Evolutionary conservation across 352 stramenopile genomes (phyloP).

Genomic region (Phytopythium vexans): DNA sequence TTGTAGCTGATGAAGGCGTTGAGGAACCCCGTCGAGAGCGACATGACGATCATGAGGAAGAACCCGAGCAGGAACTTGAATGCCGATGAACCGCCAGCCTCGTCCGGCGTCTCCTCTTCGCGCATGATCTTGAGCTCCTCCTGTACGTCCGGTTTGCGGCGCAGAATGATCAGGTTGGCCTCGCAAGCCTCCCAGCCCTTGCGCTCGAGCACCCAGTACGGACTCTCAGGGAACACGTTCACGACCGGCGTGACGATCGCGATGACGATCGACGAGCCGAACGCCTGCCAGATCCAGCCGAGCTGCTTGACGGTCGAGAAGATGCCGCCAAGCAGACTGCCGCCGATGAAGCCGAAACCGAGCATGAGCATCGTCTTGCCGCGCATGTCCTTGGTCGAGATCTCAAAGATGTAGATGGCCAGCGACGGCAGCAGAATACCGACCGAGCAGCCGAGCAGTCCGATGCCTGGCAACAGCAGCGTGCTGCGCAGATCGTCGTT

Average conservation of each 20-base stretch:
- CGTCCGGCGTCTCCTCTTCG: constrained; percentile 46
- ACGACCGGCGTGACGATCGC: constrained; percentile 63
- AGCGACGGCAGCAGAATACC: constrained; percentile 69
- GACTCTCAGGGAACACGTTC: constrained; percentile 74
- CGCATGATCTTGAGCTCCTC: constrained; percentile 71
- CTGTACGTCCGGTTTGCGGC: constrained; percentile 60
- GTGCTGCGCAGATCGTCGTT: constrained; percentile 42
- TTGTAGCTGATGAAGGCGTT: constrained; percentile 61
- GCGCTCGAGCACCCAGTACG: constrained; percentile 70
- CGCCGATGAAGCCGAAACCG: constrained; percentile 57
- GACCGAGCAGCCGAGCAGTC: constrained; percentile 50
- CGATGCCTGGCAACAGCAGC: constrained; percentile 54
- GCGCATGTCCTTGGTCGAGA: constrained; percentile 75
- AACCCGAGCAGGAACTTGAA: constrained; percentile 72
- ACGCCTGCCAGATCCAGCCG: constrained; percentile 77
- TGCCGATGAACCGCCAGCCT: constrained; percentile 21
- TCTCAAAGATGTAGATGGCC: constrained; percentile 77
- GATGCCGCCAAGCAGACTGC: constrained; percentile 45
- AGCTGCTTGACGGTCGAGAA: constrained; percentile 59
- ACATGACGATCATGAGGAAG: constrained; percentile 64
- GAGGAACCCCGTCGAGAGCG: constrained; percentile 50
- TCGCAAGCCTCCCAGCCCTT: constrained; percentile 74
- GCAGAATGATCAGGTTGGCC: constrained; percentile 53
- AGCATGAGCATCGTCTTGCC: constrained; percentile 68
- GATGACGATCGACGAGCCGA: constrained; percentile 61